These are phyloP conservation scores for Hanseniaspora singularis DNA, from an alignment of 805 yeast genomes.

Conservation along the genomic window DNA sequence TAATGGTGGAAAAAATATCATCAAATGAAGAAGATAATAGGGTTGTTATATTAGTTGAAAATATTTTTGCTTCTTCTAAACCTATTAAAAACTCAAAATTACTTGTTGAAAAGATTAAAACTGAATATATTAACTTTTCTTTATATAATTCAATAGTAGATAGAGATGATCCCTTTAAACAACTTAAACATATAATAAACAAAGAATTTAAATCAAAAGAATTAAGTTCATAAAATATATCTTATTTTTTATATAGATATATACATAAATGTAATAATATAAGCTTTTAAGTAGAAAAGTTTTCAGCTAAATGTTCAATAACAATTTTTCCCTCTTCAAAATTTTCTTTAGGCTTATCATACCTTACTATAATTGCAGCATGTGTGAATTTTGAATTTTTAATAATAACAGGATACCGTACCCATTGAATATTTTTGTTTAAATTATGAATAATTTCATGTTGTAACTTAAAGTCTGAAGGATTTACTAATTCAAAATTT, in stretches of 20 bases:
- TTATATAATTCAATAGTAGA: background rate
- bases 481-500: conserved; percentile 30
- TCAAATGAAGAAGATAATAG: no score
- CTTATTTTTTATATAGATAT: background rate
- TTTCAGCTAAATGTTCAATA: conserved; percentile 39
- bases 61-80: no score
- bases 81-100: background rate
- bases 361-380: conserved; percentile 70
- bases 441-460: conserved; percentile 41
- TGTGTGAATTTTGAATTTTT: conserved; percentile 57
- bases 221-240: no score
- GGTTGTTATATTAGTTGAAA: no score
- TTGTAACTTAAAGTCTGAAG: conserved; percentile 30
- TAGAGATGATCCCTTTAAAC: background rate
- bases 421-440: conserved; percentile 48
- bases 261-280: background rate
- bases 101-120: background rate
- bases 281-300: no score
- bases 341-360: conserved; percentile 33
- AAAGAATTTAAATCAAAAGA: no score
- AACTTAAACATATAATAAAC: background rate
- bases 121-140: background rate
- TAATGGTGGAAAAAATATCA: background rate
- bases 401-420: conserved; percentile 58
- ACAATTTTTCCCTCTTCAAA: conserved; percentile 62